Evolutionary conservation across 2,329 filamentous ascomycete species (phyloP).

Genomic region (Amauroascus niger): DNA sequence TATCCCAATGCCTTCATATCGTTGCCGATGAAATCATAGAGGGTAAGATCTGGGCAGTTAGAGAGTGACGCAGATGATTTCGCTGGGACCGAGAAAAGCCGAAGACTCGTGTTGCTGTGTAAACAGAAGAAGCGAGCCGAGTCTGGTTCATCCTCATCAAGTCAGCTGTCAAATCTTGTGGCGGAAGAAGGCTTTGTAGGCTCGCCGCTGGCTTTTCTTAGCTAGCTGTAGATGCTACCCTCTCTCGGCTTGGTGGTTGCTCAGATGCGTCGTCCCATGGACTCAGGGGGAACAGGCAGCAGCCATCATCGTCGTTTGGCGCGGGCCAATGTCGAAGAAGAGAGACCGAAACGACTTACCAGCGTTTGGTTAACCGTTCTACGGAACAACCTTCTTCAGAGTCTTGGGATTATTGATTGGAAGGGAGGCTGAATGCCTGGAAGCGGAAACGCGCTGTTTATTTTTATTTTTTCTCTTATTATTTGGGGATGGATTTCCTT

Average conservation of each 20-base stretch:
- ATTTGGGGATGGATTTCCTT: too few species aligned
- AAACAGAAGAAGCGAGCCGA: neutral
- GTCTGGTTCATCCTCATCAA: constrained; percentile 5
- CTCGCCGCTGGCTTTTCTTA: constrained; percentile 1
- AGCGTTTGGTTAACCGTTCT: too few species aligned
- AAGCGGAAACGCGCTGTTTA: too few species aligned
- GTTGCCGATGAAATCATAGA: neutral
- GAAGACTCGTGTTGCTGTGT: constrained; percentile 3
- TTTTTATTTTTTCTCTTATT: too few species aligned
- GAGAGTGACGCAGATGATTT: neutral
- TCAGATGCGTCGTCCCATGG: neutral
- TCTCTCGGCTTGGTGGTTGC: neutral
- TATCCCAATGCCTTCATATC: constrained; percentile 2
- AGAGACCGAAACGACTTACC: too few species aligned
- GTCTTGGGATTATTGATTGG: too few species aligned
- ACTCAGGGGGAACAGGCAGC: neutral
- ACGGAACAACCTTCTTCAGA: too few species aligned
- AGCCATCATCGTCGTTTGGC: neutral
- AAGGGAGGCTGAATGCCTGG: too few species aligned
- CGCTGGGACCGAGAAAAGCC: neutral
- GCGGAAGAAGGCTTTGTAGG: constrained; percentile 2
- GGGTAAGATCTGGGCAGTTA: neutral
- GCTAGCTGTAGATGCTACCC: constrained; percentile 8
- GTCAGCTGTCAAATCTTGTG: constrained; percentile 6
- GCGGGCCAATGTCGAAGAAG: too few species aligned